Evolutionary conservation across 768 basidiomycete genomes (phyloP).

Genomic region (Leccinum boreale): DNA sequence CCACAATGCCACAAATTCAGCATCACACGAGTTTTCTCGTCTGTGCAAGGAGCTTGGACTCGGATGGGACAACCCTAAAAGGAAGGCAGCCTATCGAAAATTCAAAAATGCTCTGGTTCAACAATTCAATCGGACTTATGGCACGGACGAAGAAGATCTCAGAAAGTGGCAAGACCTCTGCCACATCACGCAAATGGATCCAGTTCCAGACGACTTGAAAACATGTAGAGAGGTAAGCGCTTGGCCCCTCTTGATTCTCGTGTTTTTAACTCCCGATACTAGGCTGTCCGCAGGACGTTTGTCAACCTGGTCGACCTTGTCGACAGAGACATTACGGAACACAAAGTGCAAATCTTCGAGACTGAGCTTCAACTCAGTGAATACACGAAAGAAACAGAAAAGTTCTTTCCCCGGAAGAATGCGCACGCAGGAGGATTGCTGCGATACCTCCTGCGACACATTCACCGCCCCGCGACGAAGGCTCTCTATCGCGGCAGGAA

Average conservation of each 20-base stretch:
- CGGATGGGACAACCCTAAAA: constrained; percentile 1
- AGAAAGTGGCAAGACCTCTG: constrained; percentile 11
- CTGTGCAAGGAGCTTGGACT: constrained; percentile 5
- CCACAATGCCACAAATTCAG: not conserved
- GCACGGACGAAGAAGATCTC: constrained; percentile 4
- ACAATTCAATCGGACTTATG: constrained; percentile 16
- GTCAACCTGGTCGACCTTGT: constrained; percentile 23
- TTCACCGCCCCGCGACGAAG: not conserved
- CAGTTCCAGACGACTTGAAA: constrained; percentile 2
- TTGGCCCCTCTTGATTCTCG: not conserved
- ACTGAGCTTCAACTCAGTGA: constrained; percentile 9
- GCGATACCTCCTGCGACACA: constrained; percentile 14
- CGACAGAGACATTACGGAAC: constrained; percentile 4
- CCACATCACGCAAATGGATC: not conserved
- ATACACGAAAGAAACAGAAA: constrained; percentile 6
- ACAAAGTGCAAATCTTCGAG: not conserved
- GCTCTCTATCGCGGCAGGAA: not conserved
- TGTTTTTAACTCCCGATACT: not conserved
- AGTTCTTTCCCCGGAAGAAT: constrained; percentile 13
- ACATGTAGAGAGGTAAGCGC: constrained; percentile 13
- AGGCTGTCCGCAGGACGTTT: not conserved
- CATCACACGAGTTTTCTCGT: constrained; percentile 9
- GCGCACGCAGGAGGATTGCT: constrained; percentile 16
- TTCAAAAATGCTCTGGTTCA: constrained; percentile 13
- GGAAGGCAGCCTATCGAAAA: not conserved